phyloP scores from a whole-genome alignment of 106 monocot genomes.

The Vanilla planifolia region DNA sequence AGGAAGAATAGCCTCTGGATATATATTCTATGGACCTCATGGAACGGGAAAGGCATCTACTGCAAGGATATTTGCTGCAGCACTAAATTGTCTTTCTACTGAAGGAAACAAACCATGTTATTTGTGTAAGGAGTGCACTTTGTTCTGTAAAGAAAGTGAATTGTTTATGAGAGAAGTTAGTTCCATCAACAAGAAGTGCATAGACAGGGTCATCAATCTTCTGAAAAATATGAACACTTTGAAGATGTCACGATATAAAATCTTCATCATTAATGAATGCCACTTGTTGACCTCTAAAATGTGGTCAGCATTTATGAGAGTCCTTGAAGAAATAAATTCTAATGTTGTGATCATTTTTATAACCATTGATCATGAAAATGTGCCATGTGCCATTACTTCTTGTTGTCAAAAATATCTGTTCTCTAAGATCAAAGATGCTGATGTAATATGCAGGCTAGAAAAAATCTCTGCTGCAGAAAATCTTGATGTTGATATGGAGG shows the following conservation, averaged over 20 bases:
- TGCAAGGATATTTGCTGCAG: constrained; percentile 63
- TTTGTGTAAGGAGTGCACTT: constrained; percentile 44
- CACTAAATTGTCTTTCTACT: constrained; percentile 55
- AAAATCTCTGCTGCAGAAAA: constrained; percentile 45
- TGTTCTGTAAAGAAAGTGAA: constrained; percentile 33
- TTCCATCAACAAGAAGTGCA: constrained; percentile 38
- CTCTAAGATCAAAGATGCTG: constrained; percentile 63
- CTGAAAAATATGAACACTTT: constrained; percentile 33
- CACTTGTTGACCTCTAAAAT: constrained; percentile 50
- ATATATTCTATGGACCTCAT: constrained; percentile 69
- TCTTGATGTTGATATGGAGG: constrained; percentile 54
- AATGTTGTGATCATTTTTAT: constrained; percentile 59
- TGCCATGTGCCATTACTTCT: constrained; percentile 51
- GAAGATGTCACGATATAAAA: constrained; percentile 25
- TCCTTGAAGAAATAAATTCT: constrained; percentile 49
- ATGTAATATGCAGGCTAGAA: constrained; percentile 39
- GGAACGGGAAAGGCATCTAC: constrained; percentile 67
- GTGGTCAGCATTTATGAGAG: constrained; percentile 50
- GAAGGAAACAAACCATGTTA: constrained; percentile 56
- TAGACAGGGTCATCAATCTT: constrained; percentile 30
- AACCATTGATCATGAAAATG: constrained; percentile 41
- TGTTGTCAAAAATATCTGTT: constrained; percentile 64
- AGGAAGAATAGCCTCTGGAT: constrained; percentile 61
- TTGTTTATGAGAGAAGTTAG: constrained; percentile 37
- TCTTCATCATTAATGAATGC: constrained; percentile 59